These are phyloP conservation scores for Styphnolobium japonicum DNA, from an alignment of 306 rosid genomes.

Conservation along the genomic window DNA sequence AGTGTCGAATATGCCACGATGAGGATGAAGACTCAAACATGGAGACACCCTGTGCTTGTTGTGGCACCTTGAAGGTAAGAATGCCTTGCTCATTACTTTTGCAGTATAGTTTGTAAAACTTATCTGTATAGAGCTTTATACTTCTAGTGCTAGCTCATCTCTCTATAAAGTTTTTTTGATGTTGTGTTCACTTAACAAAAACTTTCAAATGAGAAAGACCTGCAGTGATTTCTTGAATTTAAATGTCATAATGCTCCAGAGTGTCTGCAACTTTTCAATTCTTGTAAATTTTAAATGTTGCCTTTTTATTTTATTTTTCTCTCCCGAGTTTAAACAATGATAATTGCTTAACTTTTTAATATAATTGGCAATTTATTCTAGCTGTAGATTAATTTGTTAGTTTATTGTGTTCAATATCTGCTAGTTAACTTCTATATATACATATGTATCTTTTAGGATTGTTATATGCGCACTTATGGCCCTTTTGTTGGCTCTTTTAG, in stretches of 20 bases:
- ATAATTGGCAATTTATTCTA: not conserved
- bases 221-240: not conserved
- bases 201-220: not conserved
- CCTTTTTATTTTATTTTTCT: not conserved
- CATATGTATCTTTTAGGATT: not conserved
- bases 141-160: not conserved
- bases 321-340: not conserved
- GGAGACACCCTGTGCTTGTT: constrained; percentile 88
- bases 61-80: constrained; percentile 83
- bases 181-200: not conserved
- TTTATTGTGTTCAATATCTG: not conserved
- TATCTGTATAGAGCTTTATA: not conserved
- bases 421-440: not conserved
- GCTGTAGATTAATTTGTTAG: not conserved
- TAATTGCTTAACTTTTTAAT: not conserved
- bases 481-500: not conserved
- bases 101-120: not conserved
- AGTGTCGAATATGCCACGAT: constrained; percentile 86
- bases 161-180: not conserved
- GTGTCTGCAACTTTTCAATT: not conserved
- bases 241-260: not conserved
- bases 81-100: constrained; percentile 7
- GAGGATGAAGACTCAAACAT: constrained; percentile 72
- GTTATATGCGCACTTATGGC: not conserved
- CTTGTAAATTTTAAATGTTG: not conserved